Evolutionary conservation across 2,329 filamentous ascomycete genomes (phyloP).

Genomic region (Aureobasidium pullulans): DNA sequence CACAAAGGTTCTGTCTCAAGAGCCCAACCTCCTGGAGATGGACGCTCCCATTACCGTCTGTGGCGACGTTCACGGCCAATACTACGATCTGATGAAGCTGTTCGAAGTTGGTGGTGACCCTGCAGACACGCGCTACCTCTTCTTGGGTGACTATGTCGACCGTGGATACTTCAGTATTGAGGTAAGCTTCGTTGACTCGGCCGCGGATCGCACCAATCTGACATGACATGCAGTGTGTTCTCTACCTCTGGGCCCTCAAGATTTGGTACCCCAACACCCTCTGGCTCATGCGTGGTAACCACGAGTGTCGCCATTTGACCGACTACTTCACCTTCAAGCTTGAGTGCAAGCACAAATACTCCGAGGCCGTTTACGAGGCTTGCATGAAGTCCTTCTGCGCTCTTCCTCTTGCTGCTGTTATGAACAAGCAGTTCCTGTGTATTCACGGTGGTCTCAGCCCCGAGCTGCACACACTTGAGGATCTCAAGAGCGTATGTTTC

Average conservation of each 20-base stretch:
- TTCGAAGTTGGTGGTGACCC: conserved; percentile 98
- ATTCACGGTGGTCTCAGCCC: conserved; percentile 96
- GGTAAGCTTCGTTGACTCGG: conserved; percentile 33
- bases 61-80: conserved; percentile 96
- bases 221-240: conserved; percentile 59
- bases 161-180: conserved; percentile 98
- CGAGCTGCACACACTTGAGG: conserved; percentile 90
- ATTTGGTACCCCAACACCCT: conserved; percentile 98
- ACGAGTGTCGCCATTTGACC: conserved; percentile 97
- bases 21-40: conserved; percentile 98
- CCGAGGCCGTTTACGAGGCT: conserved; percentile 88
- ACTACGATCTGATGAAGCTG: conserved; percentile 98
- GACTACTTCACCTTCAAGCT: conserved; percentile 99
- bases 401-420: conserved; percentile 86
- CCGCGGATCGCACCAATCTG: conserved; percentile 20
- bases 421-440: conserved; percentile 99
- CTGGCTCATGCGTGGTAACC: conserved; percentile 94
- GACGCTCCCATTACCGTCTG: conserved; percentile 98
- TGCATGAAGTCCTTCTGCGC: conserved; percentile 98
- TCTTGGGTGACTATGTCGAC: conserved; percentile 96
- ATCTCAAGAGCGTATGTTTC: conserved; percentile 70
- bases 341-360: conserved; percentile 99
- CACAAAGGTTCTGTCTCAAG: conserved; percentile 76
- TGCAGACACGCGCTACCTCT: conserved; percentile 91
- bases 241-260: conserved; percentile 97